phyloP scores from a whole-genome alignment of 2,329 filamentous ascomycete genomes.

The Xylaria sp. region DNA sequence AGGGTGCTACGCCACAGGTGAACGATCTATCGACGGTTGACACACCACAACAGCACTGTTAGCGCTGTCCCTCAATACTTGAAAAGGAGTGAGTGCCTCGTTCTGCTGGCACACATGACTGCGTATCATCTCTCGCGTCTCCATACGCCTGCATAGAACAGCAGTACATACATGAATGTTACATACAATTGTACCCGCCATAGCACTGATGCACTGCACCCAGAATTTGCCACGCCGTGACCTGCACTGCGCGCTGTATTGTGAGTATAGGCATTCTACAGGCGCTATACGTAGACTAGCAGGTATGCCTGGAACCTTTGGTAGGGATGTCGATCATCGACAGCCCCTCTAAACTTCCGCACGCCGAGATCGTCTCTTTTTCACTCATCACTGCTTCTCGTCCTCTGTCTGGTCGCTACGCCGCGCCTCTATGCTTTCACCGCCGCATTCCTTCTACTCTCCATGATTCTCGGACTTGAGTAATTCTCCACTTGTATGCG shows the following conservation, averaged over 20 bases:
- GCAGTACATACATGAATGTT: slow-evolving; percentile 3
- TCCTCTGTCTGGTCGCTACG: not conserved
- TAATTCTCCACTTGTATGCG: slow-evolving; percentile 38
- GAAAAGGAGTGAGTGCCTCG: slow-evolving; percentile 30
- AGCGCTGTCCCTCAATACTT: slow-evolving; percentile 6
- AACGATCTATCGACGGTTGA: slow-evolving; percentile 14
- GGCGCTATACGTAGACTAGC: slow-evolving; percentile 2
- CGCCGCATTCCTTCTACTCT: slow-evolving; percentile 25
- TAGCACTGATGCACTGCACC: slow-evolving; percentile 40
- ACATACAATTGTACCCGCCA: slow-evolving; percentile 35
- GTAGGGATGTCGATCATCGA: slow-evolving; percentile 13
- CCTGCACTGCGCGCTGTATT: slow-evolving; percentile 13
- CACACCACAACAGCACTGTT: slow-evolving; percentile 20
- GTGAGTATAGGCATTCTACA: not conserved
- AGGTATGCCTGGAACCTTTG: not conserved
- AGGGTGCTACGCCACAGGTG: slow-evolving; percentile 37
- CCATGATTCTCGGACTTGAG: slow-evolving; percentile 21
- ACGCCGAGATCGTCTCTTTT: slow-evolving; percentile 31
- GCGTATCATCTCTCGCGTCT: slow-evolving; percentile 36
- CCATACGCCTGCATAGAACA: slow-evolving; percentile 36
- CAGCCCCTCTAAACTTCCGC: slow-evolving; percentile 22
- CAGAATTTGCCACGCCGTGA: slow-evolving; percentile 39
- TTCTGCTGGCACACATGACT: slow-evolving; percentile 36
- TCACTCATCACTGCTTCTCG: slow-evolving; percentile 16
- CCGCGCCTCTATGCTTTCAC: slow-evolving; percentile 26